Percentiles rank a stretch among this genome's conserved stretches.
These are phyloP conservation scores for Coemansia aciculifera DNA, from an alignment of 192 early-diverging fungal genomes.

Conservation along the genomic window DNA sequence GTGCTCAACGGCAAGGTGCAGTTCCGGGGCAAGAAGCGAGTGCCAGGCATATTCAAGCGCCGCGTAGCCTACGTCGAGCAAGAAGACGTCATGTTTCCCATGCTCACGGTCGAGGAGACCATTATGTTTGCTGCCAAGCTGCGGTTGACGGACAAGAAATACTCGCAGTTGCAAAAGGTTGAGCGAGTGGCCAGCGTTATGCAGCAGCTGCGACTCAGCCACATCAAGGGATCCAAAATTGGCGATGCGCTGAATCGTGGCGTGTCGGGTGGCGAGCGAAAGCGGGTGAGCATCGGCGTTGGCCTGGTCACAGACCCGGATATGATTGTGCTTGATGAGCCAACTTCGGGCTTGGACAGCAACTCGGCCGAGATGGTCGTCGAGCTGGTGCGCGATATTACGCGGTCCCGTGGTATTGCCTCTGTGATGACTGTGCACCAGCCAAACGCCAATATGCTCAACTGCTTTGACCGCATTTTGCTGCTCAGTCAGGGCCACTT, in stretches of 20 bases:
- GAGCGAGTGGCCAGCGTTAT: conserved; percentile 77
- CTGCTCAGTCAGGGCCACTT: conserved; percentile 79
- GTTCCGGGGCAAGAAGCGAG: conserved; percentile 72
- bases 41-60: conserved; percentile 66
- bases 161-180: conserved; percentile 60
- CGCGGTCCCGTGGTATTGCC: conserved; percentile 72
- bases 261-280: conserved; percentile 90
- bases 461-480: conserved; percentile 86
- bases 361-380: conserved; percentile 95
- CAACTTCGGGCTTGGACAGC: conserved; percentile 82
- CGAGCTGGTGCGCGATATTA: conserved; percentile 81
- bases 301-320: conserved; percentile 89
- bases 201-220: conserved; percentile 81
- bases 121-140: conserved; percentile 86
- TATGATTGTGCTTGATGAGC: conserved; percentile 89
- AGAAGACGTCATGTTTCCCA: conserved; percentile 83
- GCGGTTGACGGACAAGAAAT: conserved; percentile 73
- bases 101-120: conserved; percentile 88
- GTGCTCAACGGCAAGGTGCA: conserved; percentile 71
- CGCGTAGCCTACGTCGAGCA: conserved; percentile 87
- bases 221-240: conserved; percentile 78
- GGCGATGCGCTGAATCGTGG: conserved; percentile 71
- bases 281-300: conserved; percentile 90
- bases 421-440: conserved; percentile 95
- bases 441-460: conserved; percentile 88